Evolutionary conservation across 306 rosid species (phyloP).

Genomic region (Prunus davidiana): DNA sequence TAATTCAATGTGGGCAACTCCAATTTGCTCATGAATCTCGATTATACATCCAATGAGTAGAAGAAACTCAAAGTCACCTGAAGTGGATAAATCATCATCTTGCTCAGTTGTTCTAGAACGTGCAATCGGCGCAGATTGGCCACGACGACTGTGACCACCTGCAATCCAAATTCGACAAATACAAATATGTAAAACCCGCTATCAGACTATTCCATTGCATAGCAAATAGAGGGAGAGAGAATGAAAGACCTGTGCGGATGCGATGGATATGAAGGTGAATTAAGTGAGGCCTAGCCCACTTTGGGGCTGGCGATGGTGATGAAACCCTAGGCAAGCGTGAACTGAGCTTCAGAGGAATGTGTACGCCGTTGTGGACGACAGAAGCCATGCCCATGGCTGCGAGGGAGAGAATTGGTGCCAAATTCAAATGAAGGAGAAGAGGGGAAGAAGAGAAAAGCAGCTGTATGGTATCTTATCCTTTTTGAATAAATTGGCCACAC

Average conservation of each 20-base stretch:
- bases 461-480: constrained; percentile 5
- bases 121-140: constrained; percentile 32
- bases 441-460: background rate
- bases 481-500: background rate
- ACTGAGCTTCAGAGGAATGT: constrained; percentile 32
- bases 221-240: constrained; percentile 2
- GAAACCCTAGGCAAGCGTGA: constrained; percentile 27
- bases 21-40: background rate
- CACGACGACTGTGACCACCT: constrained; percentile 41
- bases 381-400: constrained; percentile 64
- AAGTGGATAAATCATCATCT: constrained; percentile 36
- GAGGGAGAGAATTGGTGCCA: background rate
- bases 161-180: constrained; percentile 20
- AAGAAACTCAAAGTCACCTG: constrained; percentile 41
- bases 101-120: constrained; percentile 49
- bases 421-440: background rate
- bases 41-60: background rate
- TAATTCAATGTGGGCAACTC: background rate
- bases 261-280: constrained; percentile 26
- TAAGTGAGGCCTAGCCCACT: constrained; percentile 24
- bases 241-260: constrained; percentile 40
- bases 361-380: constrained; percentile 41
- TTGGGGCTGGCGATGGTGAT: constrained; percentile 29
- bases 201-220: background rate
- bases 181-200: constrained; percentile 5